Evolutionary conservation across 129 eudicot species (phyloP).

Genomic region (Flaveria trinervia): DNA sequence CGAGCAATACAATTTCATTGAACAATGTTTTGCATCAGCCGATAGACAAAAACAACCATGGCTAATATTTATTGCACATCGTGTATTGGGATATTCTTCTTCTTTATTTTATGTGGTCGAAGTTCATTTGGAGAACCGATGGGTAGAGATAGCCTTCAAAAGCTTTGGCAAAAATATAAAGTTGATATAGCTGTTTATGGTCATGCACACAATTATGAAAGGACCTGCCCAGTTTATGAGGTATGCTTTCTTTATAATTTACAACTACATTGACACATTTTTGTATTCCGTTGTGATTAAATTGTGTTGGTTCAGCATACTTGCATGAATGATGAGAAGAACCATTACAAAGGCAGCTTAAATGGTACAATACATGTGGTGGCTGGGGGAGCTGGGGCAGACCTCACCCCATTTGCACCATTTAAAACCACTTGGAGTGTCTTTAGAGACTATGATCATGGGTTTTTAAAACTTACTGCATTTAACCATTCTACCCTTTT

Average conservation of each 20-base stretch:
- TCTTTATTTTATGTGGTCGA: conserved; percentile 43
- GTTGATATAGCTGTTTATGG: conserved; percentile 82
- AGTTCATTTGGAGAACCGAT: conserved; percentile 73
- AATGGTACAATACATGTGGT: conserved; percentile 72
- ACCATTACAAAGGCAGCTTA: conserved; percentile 47
- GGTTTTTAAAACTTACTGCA: conserved; percentile 70
- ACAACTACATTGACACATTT: not conserved
- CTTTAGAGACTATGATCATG: conserved; percentile 62
- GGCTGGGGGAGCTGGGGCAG: conserved; percentile 74
- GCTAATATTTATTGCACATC: conserved; percentile 70
- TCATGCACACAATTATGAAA: conserved; percentile 75
- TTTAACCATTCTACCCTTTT: conserved; percentile 59
- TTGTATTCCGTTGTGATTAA: not conserved
- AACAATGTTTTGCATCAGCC: conserved; percentile 63
- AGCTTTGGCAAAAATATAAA: conserved; percentile 76
- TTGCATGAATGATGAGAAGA: conserved; percentile 54
- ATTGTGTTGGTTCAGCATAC: conserved; percentile 46
- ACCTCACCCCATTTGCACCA: conserved; percentile 48
- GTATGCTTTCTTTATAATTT: conserved; percentile 31
- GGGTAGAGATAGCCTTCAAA: conserved; percentile 73
- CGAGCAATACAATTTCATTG: conserved; percentile 71
- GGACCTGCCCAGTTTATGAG: conserved; percentile 75
- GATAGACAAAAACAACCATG: conserved; percentile 79
- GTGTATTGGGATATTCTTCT: conserved; percentile 73
- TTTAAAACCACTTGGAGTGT: conserved; percentile 59